phyloP scores from a whole-genome alignment of 2,329 filamentous ascomycete genomes.

The Mariannaea elegans region DNA sequence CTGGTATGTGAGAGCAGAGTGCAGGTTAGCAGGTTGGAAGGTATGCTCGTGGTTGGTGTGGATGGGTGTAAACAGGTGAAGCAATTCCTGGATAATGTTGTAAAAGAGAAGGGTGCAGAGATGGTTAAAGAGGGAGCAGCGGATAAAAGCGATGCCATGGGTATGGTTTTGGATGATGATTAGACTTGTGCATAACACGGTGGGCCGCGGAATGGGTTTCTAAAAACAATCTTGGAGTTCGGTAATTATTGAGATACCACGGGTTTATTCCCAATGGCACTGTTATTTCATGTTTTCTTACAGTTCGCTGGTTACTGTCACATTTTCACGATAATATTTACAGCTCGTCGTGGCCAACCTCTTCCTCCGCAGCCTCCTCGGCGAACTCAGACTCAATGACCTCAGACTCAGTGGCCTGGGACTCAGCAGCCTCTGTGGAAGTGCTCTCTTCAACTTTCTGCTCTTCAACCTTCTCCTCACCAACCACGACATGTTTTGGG shows the following conservation, averaged over 20 bases:
- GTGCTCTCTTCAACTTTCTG: constrained; percentile 13
- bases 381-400: constrained; percentile 37
- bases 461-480: constrained; percentile 37
- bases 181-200: constrained; percentile 28
- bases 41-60: constrained; percentile 90
- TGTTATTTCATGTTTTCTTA: constrained; percentile 1
- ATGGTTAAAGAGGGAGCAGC: constrained; percentile 67
- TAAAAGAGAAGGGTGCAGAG: constrained; percentile 74
- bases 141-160: constrained; percentile 57
- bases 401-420: constrained; percentile 38
- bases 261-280: constrained; percentile 2
- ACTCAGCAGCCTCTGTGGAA: constrained; percentile 16
- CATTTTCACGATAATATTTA: constrained; percentile 41
- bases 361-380: constrained; percentile 27
- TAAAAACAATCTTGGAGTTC: constrained; percentile 31
- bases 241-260: constrained; percentile 27
- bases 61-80: constrained; percentile 91
- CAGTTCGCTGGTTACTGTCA: constrained; percentile 29
- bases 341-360: constrained; percentile 59
- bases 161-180: constrained; percentile 62
- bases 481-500: constrained; percentile 66
- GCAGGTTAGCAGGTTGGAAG: constrained; percentile 83
- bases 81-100: constrained; percentile 80
- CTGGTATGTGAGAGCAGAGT: constrained; percentile 88
- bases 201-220: constrained; percentile 21